Conservation (phyloP, 768 basidiomycete species). For the Collybiopsis confluens region DNA sequence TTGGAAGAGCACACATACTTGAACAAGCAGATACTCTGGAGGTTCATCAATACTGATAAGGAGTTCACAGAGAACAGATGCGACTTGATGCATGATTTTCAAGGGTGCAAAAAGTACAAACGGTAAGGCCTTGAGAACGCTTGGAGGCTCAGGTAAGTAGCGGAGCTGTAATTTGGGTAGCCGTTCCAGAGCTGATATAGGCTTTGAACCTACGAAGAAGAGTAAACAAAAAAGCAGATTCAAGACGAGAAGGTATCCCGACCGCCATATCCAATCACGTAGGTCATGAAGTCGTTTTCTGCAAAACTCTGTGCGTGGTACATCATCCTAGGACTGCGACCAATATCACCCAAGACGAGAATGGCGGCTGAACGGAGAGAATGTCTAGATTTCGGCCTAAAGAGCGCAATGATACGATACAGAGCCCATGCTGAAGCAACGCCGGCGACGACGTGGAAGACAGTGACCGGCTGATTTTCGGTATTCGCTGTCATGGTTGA, state of each 20-base stretch:
- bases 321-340: constrained; percentile 97
- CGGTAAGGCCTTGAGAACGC: constrained; percentile 47
- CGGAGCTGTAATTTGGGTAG: constrained; percentile 60
- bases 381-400: constrained; percentile 33
- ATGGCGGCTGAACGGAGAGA: constrained; percentile 74
- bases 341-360: constrained; percentile 93
- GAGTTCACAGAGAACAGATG: constrained; percentile 58
- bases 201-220: constrained; percentile 78
- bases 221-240: constrained; percentile 1
- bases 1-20: constrained; percentile 49
- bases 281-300: constrained; percentile 69
- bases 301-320: constrained; percentile 95
- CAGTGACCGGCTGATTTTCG: constrained; percentile 12
- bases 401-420: constrained; percentile 29
- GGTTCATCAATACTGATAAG: constrained; percentile 57
- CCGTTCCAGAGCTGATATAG: constrained; percentile 67
- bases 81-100: constrained; percentile 72
- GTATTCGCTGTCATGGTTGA: neutral
- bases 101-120: constrained; percentile 74
- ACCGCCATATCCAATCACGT: constrained; percentile 87
- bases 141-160: constrained; percentile 65
- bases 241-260: constrained; percentile 12
- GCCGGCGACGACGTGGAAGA: constrained; percentile 9
- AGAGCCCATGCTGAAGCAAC: constrained; percentile 19
- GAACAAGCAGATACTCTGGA: constrained; percentile 84